phyloP scores from a whole-genome alignment of 495 filamentous ascomycete genomes.

The Aspergillus avenaceus region DNA sequence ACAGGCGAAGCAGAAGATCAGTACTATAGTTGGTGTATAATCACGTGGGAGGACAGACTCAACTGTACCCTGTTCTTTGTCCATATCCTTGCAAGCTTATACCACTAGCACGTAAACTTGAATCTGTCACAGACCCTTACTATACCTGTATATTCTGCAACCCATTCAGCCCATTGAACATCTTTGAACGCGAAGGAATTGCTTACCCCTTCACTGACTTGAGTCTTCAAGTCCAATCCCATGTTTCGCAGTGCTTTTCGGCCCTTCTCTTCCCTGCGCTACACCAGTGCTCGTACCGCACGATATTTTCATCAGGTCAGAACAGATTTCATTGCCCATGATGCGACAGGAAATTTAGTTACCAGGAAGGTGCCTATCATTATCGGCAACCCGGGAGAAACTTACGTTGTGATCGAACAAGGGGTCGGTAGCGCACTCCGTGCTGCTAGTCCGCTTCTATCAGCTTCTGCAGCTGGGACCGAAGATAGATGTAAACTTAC shows the following conservation, averaged over 20 bases:
- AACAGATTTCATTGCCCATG: slow-evolving; percentile 24
- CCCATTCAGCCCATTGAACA: too few relatives aligned
- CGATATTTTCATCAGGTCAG: slow-evolving; percentile 26
- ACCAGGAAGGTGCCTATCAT: slow-evolving; percentile 23
- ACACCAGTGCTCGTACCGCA: slow-evolving; percentile 6
- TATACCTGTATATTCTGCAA: too few relatives aligned
- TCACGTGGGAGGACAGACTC: too few relatives aligned
- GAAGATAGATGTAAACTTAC: slow-evolving; percentile 29
- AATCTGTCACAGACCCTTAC: too few relatives aligned
- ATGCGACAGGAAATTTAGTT: slow-evolving; percentile 21
- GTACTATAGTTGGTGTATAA: too few relatives aligned
- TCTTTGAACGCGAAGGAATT: too few relatives aligned
- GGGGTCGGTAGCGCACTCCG: slow-evolving; percentile 25
- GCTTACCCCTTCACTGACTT: too few relatives aligned
- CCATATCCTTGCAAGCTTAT: too few relatives aligned
- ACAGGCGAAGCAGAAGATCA: too few relatives aligned
- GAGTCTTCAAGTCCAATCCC: too few relatives aligned
- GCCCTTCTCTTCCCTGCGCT: slow-evolving; percentile 7
- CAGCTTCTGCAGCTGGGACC: slow-evolving; percentile 17
- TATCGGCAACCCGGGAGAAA: slow-evolving; percentile 25
- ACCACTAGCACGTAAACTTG: too few relatives aligned
- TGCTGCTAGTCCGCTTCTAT: slow-evolving; percentile 21
- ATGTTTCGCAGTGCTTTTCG: slow-evolving; percentile 21
- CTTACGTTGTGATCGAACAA: slow-evolving; percentile 27
- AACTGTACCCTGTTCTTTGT: too few relatives aligned